phyloP scores from a whole-genome alignment of 495 filamentous ascomycete species.

The Xylaria flabelliformis region DNA sequence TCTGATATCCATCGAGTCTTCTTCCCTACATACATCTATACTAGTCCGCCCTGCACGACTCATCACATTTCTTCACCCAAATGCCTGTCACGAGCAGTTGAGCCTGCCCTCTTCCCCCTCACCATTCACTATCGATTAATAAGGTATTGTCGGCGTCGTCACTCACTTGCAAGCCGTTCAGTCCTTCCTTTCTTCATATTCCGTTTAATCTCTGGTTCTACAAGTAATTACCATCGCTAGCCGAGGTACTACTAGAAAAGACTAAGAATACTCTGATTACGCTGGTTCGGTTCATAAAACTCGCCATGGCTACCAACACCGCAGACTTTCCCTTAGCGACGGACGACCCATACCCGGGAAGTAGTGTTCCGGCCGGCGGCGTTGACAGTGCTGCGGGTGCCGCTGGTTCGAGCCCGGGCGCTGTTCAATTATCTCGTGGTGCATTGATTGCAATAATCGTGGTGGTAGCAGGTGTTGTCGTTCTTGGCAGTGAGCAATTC shows the following conservation, averaged over 20 bases:
- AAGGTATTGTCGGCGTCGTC: conserved; percentile 13
- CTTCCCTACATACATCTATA: conserved; percentile 9
- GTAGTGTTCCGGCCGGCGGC: conserved; percentile 34
- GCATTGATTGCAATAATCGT: conserved; percentile 68
- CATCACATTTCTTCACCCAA: conserved; percentile 17
- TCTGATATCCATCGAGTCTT: conserved; percentile 18
- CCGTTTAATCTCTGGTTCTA: neutral
- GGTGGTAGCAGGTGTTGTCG: conserved; percentile 61
- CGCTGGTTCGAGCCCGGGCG: conserved; percentile 55
- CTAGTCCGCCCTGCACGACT: conserved; percentile 7
- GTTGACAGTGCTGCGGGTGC: conserved; percentile 60
- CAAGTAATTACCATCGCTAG: neutral
- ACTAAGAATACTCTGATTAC: neutral
- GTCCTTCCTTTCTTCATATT: conserved; percentile 7
- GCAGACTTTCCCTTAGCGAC: conserved; percentile 47
- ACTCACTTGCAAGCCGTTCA: conserved; percentile 26
- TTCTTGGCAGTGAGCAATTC: conserved; percentile 60
- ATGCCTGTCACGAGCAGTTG: conserved; percentile 8
- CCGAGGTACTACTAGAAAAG: neutral
- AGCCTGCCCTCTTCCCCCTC: neutral
- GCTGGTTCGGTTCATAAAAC: conserved; percentile 13
- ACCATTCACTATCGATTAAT: neutral
- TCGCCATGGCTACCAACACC: conserved; percentile 34
- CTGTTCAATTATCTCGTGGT: conserved; percentile 61
- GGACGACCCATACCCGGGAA: conserved; percentile 40